Percentiles rank a stretch among this genome's conserved stretches.
These are phyloP conservation scores for Phytopythium ostracodes DNA, from an alignment of 352 stramenopile genomes.

Conservation along the genomic window DNA sequence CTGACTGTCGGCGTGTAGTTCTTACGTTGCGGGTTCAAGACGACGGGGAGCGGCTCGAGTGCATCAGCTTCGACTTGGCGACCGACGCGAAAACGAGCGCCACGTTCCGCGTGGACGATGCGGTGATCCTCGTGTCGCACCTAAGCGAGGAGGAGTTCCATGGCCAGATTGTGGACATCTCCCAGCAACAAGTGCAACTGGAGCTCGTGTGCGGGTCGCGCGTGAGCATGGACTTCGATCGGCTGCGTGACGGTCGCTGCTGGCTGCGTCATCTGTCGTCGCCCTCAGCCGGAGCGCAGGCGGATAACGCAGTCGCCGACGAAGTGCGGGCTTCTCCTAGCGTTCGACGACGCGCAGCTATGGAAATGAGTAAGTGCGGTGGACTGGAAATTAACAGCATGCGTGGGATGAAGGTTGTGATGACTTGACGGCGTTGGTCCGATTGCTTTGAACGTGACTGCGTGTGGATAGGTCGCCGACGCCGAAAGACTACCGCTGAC, in stretches of 20 bases:
- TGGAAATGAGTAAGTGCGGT: constrained; percentile 20
- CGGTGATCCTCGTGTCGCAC: constrained; percentile 43
- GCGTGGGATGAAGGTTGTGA: no score
- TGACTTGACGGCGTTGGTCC: no score
- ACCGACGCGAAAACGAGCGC: background rate
- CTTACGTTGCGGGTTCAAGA: background rate
- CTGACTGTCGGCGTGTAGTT: background rate
- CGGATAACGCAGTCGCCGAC: background rate
- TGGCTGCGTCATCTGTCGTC: constrained; percentile 23
- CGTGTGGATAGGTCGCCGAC: constrained; percentile 22
- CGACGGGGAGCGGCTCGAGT: constrained; percentile 14
- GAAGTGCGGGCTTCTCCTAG: constrained; percentile 13
- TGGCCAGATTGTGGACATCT: constrained; percentile 41
- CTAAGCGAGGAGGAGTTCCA: constrained; percentile 62
- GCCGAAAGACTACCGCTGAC: constrained; percentile 38
- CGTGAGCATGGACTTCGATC: constrained; percentile 21
- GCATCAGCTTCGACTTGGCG: background rate
- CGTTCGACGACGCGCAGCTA: constrained; percentile 19
- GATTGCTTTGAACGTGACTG: no score
- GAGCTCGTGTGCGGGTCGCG: constrained; percentile 49
- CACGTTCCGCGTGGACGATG: constrained; percentile 41
- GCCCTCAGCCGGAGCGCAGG: background rate
- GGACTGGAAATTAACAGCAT: no score
- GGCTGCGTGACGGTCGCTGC: constrained; percentile 38
- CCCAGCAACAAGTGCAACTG: constrained; percentile 30